Base-by-base conservation (phyloP, 225 moss, liverwort and hornwort species). In the Anthoceros angustus region DNA sequence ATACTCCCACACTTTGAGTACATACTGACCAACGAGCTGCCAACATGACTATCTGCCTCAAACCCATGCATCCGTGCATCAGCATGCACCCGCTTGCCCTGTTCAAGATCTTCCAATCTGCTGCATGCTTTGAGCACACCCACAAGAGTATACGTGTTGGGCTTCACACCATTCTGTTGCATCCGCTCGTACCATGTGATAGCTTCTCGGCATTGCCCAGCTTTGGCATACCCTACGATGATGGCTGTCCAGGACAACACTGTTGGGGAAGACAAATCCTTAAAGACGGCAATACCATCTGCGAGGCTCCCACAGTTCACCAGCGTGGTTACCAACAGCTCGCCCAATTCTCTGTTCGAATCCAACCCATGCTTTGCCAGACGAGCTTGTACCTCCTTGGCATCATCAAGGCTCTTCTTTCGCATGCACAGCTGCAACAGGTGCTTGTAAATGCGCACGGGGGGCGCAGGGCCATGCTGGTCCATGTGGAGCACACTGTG, bases 1-100 rank as follows among this genome's bases (percentile, higher is more conserved):
- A 55, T 55, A 23, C 55, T 55, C 18, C 55, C 55, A 55, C 55
- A 55, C 55, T 23, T 55, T 55, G n/a, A 18, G 55, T 55, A 55
- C 55, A 55, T 55, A 55, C 55, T 55, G 55, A 55, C 14, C 6
- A 55, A 23, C 55, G 55, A 18, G n/a, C 23, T 55, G n/a, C 55
- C 55, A 55, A 55, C 55, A 20, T 18, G 14, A 18, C 18, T 23
- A 55, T 55, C n/a, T 20, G 55, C 1, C n/a, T 55, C 55, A 55
- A 18, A 55, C 6, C 55, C 55, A 4, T 23, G 18, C 55, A 18
- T 55, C 12, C 23, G 18, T 18, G n/a, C 55, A 7, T 55, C 55
- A 55, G 10, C 55, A 15, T 55, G 55, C 14, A 55, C 8, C 4
- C 18, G n/a, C n/a, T 55, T 55, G 7, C 55, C 55, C 55, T 55